These are phyloP conservation scores for Canariomyces notabilis DNA, from an alignment of 2,329 filamentous ascomycete species.

Conservation along the genomic window DNA sequence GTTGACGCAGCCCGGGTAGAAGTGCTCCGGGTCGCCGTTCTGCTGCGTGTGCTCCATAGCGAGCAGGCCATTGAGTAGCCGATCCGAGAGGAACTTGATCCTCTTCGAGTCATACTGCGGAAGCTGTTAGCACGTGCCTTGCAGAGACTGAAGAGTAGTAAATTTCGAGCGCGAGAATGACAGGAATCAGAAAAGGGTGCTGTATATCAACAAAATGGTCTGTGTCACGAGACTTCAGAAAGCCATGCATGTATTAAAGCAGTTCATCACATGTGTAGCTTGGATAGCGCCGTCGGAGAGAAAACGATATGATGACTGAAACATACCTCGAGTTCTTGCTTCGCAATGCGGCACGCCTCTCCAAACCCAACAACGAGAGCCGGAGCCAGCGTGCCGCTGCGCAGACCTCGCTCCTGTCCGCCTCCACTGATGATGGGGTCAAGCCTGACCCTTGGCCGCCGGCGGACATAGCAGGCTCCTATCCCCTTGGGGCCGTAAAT, in stretches of 20 bases:
- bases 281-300: conserved; percentile 15
- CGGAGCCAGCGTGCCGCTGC: conserved; percentile 90
- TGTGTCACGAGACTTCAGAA: conserved; percentile 69
- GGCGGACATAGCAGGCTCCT: conserved; percentile 90
- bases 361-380: conserved; percentile 88
- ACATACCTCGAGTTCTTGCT: conserved; percentile 85
- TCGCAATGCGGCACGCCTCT: conserved; percentile 88
- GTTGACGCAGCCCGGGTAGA: conserved; percentile 96
- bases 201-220: conserved; percentile 55
- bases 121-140: conserved; percentile 7
- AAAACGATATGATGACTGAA: conserved; percentile 14
- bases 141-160: conserved; percentile 2
- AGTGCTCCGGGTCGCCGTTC: conserved; percentile 76
- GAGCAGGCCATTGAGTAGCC: conserved; percentile 75
- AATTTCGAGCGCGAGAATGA: too few species aligned
- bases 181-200: conserved; percentile 61
- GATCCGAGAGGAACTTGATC: conserved; percentile 76
- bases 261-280: conserved; percentile 74
- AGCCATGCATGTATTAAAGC: conserved; percentile 82
- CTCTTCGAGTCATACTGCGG: conserved; percentile 83
- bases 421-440: conserved; percentile 95
- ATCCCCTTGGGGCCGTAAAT: conserved; percentile 98
- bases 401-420: conserved; percentile 89
- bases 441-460: conserved; percentile 85
- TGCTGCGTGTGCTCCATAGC: conserved; percentile 86